A percentile compares a stretch with the other conserved stretches of the same genome.
These are phyloP conservation scores for Heimioporus sp. DNA, from an alignment of 768 basidiomycete genomes.

Conservation along the genomic window DNA sequence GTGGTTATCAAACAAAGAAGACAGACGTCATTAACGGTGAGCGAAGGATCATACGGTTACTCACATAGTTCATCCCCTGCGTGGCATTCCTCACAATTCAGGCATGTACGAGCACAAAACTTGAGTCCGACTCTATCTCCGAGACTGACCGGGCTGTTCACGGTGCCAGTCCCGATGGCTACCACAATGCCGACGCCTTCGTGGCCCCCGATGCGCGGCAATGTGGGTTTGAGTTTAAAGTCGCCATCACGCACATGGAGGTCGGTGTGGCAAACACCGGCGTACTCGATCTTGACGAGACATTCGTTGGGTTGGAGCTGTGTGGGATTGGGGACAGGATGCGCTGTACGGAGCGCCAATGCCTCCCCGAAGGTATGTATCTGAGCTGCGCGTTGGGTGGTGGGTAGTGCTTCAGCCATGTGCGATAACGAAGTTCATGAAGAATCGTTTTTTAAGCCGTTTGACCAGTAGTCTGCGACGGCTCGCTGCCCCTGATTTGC, in stretches of 20 bases:
- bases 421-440: too few species aligned
- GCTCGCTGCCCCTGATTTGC: too few species aligned
- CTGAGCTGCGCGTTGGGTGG: slow-evolving; percentile 26
- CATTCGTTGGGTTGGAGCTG: slow-evolving; percentile 24
- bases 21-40: too few species aligned
- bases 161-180: slow-evolving; percentile 40
- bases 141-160: slow-evolving; percentile 29
- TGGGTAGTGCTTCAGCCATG: slow-evolving; percentile 8
- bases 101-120: slow-evolving; percentile 39
- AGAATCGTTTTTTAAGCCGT: too few species aligned
- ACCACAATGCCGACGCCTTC: slow-evolving; percentile 46
- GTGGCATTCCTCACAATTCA: slow-evolving; percentile 41
- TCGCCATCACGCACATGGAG: slow-evolving; percentile 42
- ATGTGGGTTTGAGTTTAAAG: slow-evolving; percentile 10
- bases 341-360: slow-evolving; percentile 5
- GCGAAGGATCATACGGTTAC: neutral
- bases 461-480: too few species aligned
- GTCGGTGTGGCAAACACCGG: slow-evolving; percentile 44
- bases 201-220: slow-evolving; percentile 41
- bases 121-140: slow-evolving; percentile 46
- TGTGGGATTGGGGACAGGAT: slow-evolving; percentile 16
- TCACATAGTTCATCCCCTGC: slow-evolving; percentile 33
- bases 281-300: slow-evolving; percentile 41
- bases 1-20: too few species aligned
- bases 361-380: slow-evolving; percentile 16